Evolutionary conservation across 305 asterid species (phyloP).

Genomic region (Solanum hybrid): DNA sequence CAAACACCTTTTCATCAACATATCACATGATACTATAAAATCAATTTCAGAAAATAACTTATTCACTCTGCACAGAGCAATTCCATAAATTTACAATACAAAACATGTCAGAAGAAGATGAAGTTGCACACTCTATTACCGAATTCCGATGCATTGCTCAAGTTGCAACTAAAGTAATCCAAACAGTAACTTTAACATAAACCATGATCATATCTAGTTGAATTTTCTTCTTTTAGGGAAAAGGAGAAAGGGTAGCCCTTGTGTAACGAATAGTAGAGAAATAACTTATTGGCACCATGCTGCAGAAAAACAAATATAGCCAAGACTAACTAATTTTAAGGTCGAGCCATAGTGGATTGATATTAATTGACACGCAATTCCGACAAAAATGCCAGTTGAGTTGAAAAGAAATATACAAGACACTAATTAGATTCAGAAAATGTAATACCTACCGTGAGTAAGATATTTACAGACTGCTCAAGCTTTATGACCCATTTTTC

Average conservation of each 20-base stretch:
- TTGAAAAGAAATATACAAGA: background rate
- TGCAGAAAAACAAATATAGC: background rate
- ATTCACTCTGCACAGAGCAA: background rate
- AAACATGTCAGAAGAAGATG: background rate
- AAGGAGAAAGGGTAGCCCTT: background rate
- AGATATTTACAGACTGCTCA: slow-evolving; percentile 78
- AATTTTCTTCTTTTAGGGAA: background rate
- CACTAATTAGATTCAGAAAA: background rate
- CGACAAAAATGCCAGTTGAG: background rate
- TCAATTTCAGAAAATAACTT: background rate
- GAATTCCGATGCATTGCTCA: background rate
- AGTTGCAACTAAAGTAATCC: background rate
- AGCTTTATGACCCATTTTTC: slow-evolving; percentile 61
- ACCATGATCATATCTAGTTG: background rate
- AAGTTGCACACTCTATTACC: background rate
- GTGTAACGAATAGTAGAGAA: background rate
- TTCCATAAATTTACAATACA: background rate
- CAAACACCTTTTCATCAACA: background rate
- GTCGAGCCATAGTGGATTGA: background rate
- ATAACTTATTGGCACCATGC: background rate
- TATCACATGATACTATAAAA: background rate
- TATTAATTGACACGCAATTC: background rate
- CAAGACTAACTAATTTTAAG: background rate
- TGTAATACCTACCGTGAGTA: slow-evolving; percentile 51
- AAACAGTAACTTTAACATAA: background rate